Base-by-base conservation (phyloP, 495 filamentous ascomycete genomes). In the Hyaloscypha bicolor region DNA sequence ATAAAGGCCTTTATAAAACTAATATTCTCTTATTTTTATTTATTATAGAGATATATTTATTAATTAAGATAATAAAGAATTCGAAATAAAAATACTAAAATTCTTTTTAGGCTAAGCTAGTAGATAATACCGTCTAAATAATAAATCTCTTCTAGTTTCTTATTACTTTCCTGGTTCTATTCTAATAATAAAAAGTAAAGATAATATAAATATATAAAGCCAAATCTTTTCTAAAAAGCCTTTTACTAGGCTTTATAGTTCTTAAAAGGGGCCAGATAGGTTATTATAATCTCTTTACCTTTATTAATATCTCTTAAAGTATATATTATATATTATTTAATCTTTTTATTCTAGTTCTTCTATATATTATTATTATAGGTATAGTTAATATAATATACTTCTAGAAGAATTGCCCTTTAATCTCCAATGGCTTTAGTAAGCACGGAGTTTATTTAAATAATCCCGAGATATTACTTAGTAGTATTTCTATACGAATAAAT, bases 251-350 rank as follows among this genome's bases (percentile, higher is more conserved):
- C 33, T 42, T 55, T 35, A 53, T 70, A 68, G 53, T 60, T 66
- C 30, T 64, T 69, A 51, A 63, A 58, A 31, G 31, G 29, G 35
- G 22, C 60, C 9, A 79, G 63, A 61, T 79, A 79, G 57, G 48
- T 71, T 52, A 79, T 75, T 9, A 74, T 77, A 66, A 79, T 76
- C 66, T 79, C 77, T 68, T 76, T 73, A 6, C 75, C 77, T 60
- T 74, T 37, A 4, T 72, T 55, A 35, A 77, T 75, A 31, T 77
- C 72, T 48, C 67, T 66, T 9, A 78, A 12, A 32, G 78, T 76
- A 70, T 79, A 75, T 29, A 79, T 65, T 19, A 73, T 80, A 33
- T 70, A 66, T 35, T 57, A 63, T 31, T 71, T 63, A 69, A 79
- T 68, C 9, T 66, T 69, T 30, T 71, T 45, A 55, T 80, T 80